A percentile compares a stretch with the other conserved stretches of the same genome.
Evolutionary conservation across 768 basidiomycete species (phyloP).

Genomic region (Dacryopinax primogenitus): DNA sequence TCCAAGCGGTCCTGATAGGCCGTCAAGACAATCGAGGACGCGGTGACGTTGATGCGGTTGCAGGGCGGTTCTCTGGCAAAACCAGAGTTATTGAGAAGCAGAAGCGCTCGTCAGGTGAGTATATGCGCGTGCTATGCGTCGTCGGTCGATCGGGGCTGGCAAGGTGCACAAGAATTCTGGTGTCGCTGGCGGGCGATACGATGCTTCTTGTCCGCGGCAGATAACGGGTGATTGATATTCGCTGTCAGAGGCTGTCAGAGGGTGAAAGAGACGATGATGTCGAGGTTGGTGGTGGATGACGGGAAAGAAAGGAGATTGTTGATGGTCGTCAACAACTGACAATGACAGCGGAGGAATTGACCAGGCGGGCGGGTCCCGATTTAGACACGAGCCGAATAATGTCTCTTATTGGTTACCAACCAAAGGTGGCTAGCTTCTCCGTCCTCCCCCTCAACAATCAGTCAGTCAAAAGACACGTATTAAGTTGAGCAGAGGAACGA

Average conservation of each 20-base stretch:
- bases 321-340: slow-evolving; percentile 3
- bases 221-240: too few species aligned
- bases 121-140: slow-evolving; percentile 3
- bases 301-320: not conserved
- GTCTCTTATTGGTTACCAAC: not conserved
- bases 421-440: too few species aligned
- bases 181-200: not conserved
- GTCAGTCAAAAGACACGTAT: too few species aligned
- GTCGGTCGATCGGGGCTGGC: not conserved
- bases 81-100: not conserved
- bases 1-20: slow-evolving; percentile 2
- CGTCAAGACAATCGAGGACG: not conserved
- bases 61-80: not conserved
- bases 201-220: slow-evolving; percentile 2
- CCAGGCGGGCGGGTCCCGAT: not conserved
- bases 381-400: not conserved
- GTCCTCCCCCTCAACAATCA: too few species aligned
- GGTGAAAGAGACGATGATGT: not conserved
- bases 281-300: not conserved
- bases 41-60: not conserved
- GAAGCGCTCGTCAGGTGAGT: not conserved
- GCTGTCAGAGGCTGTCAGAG: not conserved
- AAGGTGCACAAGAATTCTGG: not conserved
- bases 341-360: slow-evolving; percentile 10
- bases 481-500: not conserved